Conservation (phyloP, 768 basidiomycete species). For the Hygrocybe punicea region DNA sequence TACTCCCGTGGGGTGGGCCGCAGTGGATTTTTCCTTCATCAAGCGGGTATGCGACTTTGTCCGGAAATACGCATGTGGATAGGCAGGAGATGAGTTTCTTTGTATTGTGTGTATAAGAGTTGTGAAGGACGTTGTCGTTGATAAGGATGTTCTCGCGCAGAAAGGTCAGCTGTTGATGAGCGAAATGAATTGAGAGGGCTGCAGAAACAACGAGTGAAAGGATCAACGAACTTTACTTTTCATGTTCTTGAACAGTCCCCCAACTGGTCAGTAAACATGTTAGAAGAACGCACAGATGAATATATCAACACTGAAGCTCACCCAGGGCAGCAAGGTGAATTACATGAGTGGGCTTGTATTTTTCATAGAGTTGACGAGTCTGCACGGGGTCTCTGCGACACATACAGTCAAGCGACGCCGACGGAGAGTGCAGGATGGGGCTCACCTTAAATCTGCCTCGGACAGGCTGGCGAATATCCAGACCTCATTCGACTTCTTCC, state of each 20-base stretch:
- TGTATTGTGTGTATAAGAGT: conserved; percentile 59
- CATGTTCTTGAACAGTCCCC: conserved; percentile 95
- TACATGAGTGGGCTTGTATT: conserved; percentile 92
- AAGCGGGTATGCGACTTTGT: conserved; percentile 89
- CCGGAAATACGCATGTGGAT: conserved; percentile 96
- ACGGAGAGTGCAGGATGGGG: neutral
- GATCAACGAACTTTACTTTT: conserved; percentile 66
- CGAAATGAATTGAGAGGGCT: neutral
- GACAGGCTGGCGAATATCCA: conserved; percentile 82
- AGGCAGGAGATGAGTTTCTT: conserved; percentile 90
- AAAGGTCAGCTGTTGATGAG: conserved; percentile 68
- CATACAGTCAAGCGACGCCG: conserved; percentile 6
- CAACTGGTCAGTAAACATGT: conserved; percentile 38
- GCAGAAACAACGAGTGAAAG: neutral
- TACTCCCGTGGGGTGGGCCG: conserved; percentile 89
- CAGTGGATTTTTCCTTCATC: conserved; percentile 90
- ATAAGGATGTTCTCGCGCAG: conserved; percentile 92
- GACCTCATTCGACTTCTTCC: conserved; percentile 67
- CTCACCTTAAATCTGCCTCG: conserved; percentile 82
- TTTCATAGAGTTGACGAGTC: conserved; percentile 74
- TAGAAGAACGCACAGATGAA: neutral
- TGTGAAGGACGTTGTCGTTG: conserved; percentile 89
- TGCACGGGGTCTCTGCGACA: conserved; percentile 59
- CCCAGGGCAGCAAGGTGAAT: conserved; percentile 92
- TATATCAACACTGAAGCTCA: neutral